phyloP scores from a whole-genome alignment of 495 filamentous ascomycete species.

The Saxophila tyrrhenica region DNA sequence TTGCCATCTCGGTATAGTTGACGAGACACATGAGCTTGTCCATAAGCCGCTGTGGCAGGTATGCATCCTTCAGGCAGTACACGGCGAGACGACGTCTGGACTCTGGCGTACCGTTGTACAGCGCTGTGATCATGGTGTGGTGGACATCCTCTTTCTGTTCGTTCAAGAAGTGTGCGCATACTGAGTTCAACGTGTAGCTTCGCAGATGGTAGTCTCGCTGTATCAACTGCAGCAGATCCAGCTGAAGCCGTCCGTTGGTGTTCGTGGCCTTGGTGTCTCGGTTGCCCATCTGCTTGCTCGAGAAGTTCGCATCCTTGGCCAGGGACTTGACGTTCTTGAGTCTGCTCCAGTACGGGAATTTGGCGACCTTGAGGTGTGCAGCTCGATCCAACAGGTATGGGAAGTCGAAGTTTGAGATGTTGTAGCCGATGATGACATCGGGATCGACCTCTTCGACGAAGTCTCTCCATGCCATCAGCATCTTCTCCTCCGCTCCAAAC shows the following conservation, averaged over 20 bases:
- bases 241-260: constrained; percentile 83
- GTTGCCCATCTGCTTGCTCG: constrained; percentile 98
- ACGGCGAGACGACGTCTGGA: constrained; percentile 81
- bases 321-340: constrained; percentile 52
- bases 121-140: constrained; percentile 96
- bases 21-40: constrained; percentile 96
- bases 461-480: constrained; percentile 80
- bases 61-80: constrained; percentile 97
- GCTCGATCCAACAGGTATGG: constrained; percentile 90
- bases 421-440: constrained; percentile 98
- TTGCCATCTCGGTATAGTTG: constrained; percentile 99
- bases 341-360: constrained; percentile 80
- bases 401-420: constrained; percentile 98
- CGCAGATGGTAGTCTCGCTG: constrained; percentile 89
- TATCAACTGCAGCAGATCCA: constrained; percentile 85
- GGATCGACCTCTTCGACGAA: constrained; percentile 89
- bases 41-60: constrained; percentile 85
- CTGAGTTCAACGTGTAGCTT: constrained; percentile 95
- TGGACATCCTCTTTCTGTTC: constrained; percentile 99
- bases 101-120: constrained; percentile 90
- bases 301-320: constrained; percentile 70
- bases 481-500: constrained; percentile 64
- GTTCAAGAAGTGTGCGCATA: constrained; percentile 89
- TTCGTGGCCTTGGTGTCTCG: constrained; percentile 89
- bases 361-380: constrained; percentile 59